A percentile compares a stretch with the other conserved stretches of the same genome.
phyloP scores from a whole-genome alignment of 2,329 filamentous ascomycete species.

The Pestalotiopsis sp. region DNA sequence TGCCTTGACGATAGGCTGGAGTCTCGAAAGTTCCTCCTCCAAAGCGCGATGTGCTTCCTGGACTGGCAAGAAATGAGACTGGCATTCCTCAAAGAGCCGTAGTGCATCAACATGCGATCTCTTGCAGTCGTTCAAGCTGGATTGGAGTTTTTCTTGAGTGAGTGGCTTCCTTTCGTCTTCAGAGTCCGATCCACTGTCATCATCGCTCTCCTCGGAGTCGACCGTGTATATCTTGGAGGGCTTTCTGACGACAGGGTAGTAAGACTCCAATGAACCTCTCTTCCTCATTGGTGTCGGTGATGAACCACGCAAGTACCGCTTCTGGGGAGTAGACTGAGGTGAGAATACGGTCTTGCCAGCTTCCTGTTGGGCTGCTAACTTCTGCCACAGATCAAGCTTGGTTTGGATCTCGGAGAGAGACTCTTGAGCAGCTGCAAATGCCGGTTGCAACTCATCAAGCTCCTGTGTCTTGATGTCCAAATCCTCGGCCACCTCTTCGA shows the following conservation, averaged over 20 bases:
- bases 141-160: neutral
- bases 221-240: neutral
- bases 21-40: constrained; percentile 34
- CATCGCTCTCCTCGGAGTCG: neutral
- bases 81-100: neutral
- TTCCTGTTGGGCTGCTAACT: neutral
- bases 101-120: too few relatives aligned
- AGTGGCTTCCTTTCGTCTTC: neutral
- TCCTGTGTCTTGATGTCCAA: neutral
- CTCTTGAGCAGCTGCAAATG: constrained; percentile 54
- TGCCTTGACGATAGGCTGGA: constrained; percentile 33
- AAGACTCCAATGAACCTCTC: constrained; percentile 13
- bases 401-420: constrained; percentile 43
- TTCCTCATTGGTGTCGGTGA: constrained; percentile 22
- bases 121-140: too few relatives aligned
- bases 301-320: neutral
- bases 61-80: neutral
- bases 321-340: constrained; percentile 7
- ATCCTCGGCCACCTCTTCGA: neutral
- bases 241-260: neutral
- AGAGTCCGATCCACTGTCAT: neutral
- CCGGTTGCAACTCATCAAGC: neutral
- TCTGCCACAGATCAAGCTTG: constrained; percentile 20
- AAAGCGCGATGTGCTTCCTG: constrained; percentile 42
- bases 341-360: neutral